A percentile compares a stretch with the other conserved stretches of the same genome.
Conservation (phyloP, 176 grass and related monocot genomes). For the Carex littledalei region DNA sequence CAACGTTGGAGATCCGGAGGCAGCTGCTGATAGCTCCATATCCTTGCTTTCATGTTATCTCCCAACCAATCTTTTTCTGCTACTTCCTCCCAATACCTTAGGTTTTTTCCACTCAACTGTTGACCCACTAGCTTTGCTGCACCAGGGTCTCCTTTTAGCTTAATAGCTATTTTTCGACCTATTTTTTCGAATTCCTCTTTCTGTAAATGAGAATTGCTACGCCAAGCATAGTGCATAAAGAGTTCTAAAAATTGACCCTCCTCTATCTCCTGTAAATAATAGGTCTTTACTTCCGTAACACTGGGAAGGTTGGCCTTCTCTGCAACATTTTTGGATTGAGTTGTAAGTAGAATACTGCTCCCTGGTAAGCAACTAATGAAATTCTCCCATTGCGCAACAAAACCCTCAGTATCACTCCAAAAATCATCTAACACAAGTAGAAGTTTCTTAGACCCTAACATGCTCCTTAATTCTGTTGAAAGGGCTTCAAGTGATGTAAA, state of each 20-base stretch:
- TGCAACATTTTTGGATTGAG: background rate
- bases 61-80: background rate
- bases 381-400: background rate
- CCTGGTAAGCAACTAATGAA: background rate
- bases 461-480: background rate
- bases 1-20: background rate
- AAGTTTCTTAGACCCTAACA: background rate
- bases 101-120: background rate
- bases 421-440: background rate
- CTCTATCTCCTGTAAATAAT: background rate
- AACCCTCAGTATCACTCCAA: background rate
- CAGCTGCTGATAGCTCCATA: background rate
- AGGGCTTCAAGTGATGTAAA: background rate
- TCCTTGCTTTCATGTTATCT: background rate
- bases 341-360: background rate
- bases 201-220: background rate
- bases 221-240: background rate
- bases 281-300: background rate
- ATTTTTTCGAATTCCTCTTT: background rate
- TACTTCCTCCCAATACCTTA: background rate
- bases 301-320: background rate
- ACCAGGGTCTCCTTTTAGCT: background rate
- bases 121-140: background rate
- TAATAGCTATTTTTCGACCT: background rate
- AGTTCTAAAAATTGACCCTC: background rate